Conservation (phyloP, 129 eudicot genomes). For the Pseudognaphalium luteoalbum region DNA sequence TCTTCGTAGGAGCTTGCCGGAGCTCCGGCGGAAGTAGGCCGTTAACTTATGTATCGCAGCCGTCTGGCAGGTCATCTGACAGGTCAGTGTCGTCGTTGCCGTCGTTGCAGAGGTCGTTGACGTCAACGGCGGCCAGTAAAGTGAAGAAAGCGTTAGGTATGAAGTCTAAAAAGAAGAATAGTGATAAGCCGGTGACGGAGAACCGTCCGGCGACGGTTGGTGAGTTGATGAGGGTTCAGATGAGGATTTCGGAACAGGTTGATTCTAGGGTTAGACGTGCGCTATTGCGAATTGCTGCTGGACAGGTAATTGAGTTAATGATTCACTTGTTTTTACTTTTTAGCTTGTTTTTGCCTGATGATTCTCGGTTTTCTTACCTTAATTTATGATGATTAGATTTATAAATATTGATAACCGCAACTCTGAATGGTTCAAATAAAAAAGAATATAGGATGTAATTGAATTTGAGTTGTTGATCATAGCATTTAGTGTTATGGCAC, state of each 20-base stretch:
- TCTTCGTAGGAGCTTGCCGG: conserved; percentile 78
- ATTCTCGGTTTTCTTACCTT: background rate
- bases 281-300: conserved; percentile 74
- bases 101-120: conserved; percentile 51
- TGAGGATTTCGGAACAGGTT: conserved; percentile 69
- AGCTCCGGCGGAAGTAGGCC: conserved; percentile 66
- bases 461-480: background rate
- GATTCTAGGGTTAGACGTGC: conserved; percentile 84
- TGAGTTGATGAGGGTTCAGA: conserved; percentile 79
- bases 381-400: background rate
- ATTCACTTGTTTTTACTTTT: background rate
- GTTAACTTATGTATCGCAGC: conserved; percentile 63
- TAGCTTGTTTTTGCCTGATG: background rate
- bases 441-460: background rate
- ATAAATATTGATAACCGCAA: no score
- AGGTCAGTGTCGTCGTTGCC: conserved; percentile 38
- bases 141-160: conserved; percentile 75
- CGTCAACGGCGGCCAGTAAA: conserved; percentile 59
- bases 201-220: conserved; percentile 47
- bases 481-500: background rate
- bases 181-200: conserved; percentile 23
- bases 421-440: no score
- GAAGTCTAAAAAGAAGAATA: conserved; percentile 44
- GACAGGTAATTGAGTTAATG: conserved; percentile 48
- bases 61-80: conserved; percentile 39